Conservation (phyloP, 495 filamentous ascomycete species). For the Cercophora scortea region DNA sequence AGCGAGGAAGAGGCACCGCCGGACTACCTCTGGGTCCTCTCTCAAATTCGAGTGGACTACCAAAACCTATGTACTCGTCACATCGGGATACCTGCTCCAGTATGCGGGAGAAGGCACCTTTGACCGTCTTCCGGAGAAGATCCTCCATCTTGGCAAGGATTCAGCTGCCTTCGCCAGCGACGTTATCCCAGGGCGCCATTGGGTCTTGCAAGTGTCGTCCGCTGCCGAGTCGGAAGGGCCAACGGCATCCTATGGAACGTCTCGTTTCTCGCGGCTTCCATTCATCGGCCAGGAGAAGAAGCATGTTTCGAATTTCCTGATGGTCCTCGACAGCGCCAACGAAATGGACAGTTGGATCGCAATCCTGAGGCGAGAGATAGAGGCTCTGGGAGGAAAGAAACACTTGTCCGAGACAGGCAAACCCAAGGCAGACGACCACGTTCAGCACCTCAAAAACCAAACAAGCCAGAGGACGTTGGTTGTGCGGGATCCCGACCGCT, state of each 20-base stretch:
- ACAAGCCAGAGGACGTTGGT: slow-evolving; percentile 44
- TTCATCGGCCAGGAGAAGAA: slow-evolving; percentile 56
- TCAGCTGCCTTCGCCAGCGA: slow-evolving; percentile 94
- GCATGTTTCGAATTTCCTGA: slow-evolving; percentile 59
- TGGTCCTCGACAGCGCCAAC: slow-evolving; percentile 74
- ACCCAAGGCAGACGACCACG: slow-evolving; percentile 27
- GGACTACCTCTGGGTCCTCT: slow-evolving; percentile 50
- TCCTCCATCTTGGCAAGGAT: slow-evolving; percentile 71
- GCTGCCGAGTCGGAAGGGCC: slow-evolving; percentile 54
- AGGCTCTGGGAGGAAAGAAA: slow-evolving; percentile 60
- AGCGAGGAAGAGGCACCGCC: slow-evolving; percentile 38
- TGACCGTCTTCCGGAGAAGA: slow-evolving; percentile 79
- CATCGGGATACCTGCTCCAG: slow-evolving; percentile 79
- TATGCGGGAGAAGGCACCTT: slow-evolving; percentile 75
- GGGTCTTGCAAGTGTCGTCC: slow-evolving; percentile 86
- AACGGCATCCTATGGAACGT: slow-evolving; percentile 45
- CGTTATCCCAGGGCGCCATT: slow-evolving; percentile 84
- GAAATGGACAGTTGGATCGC: slow-evolving; percentile 82
- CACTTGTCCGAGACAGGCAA: slow-evolving; percentile 51
- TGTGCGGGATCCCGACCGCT: slow-evolving; percentile 42
- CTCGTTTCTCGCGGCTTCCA: slow-evolving; percentile 64
- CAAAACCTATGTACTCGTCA: slow-evolving; percentile 76
- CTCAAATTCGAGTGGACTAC: slow-evolving; percentile 67
- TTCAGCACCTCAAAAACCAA: slow-evolving; percentile 34
- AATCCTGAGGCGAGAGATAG: slow-evolving; percentile 58